phyloP scores from a whole-genome alignment of 495 filamentous ascomycete genomes.

The Parathielavia appendiculata region DNA sequence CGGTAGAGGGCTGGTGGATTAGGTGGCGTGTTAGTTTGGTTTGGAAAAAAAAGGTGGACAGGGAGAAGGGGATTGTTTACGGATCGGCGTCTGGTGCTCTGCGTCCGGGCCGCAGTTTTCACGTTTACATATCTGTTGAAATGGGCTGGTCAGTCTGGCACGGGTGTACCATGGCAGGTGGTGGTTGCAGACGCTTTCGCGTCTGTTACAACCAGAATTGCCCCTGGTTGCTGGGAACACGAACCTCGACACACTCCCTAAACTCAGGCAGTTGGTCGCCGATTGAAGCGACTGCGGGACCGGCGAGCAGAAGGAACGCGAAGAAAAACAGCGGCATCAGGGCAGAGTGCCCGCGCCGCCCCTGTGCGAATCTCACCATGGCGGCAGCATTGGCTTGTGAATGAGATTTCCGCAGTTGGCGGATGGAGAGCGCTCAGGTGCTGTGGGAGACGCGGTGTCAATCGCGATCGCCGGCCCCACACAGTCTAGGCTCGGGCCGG shows the following conservation, averaged over 20 bases:
- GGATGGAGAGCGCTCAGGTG: background rate
- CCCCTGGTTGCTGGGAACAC: constrained; percentile 17
- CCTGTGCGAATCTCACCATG: constrained; percentile 20
- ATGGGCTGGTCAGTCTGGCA: constrained; percentile 18
- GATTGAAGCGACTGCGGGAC: constrained; percentile 59
- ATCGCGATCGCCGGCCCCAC: constrained; percentile 1
- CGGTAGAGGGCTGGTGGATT: constrained; percentile 53
- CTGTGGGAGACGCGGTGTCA: background rate
- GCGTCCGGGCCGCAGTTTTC: constrained; percentile 65
- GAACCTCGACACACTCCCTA: constrained; percentile 76
- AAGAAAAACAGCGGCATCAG: constrained; percentile 30
- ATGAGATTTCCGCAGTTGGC: background rate
- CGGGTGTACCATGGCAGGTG: background rate
- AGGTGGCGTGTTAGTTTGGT: background rate
- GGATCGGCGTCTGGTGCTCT: constrained; percentile 40
- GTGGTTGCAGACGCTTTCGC: background rate
- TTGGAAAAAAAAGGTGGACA: background rate
- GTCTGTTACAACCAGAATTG: background rate
- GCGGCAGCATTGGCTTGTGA: constrained; percentile 10
- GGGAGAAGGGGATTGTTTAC: constrained; percentile 40
- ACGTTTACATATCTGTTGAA: constrained; percentile 64
- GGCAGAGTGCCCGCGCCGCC: constrained; percentile 10
- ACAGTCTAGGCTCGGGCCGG: background rate
- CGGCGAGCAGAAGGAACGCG: constrained; percentile 42
- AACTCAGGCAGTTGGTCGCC: constrained; percentile 91